Evolutionary conservation across 495 filamentous ascomycete genomes (phyloP), one percentile per base, ranked within the genome.

Genomic region (Letharia columbiana): DNA sequence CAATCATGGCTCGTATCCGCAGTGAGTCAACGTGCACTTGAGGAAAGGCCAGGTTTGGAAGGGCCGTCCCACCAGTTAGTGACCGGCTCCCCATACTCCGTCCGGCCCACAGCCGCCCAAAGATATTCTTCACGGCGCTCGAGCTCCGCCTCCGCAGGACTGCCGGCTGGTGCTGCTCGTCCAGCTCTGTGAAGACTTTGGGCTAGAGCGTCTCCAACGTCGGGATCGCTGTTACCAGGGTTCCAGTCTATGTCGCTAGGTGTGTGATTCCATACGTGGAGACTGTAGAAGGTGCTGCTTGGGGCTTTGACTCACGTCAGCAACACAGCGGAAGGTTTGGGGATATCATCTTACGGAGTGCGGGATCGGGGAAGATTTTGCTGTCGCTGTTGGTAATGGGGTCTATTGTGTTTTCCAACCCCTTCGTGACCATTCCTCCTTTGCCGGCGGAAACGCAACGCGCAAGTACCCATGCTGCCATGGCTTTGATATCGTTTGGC

Each of bases 391-490:
- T 15, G 52, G 31, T 33, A 2, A 56, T 56, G 4, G 52, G 0
- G 52, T 35, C 28, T 1, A 56, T 35, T 15, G 52, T 56, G 12
- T 56, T 56, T 6, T 18, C 20, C 31, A 56, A 18, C 2, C 52
- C 52, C 18, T 56, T 56, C 2, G 52, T 56, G 13, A 56, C 12
- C 52, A 56, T 56, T 56, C 52, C 52, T 56, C 52, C 52, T 56
- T 37, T 56, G 31, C 15, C 0, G 28, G 0, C 0, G 2, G 0
- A 1, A 7, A 23, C 12, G 31, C 52, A 56, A 17, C 6, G 2
- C 12, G 3, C 28, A 8, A 56, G 12, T 15, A 56, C 52, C 28
- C 15, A 35, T 8, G 13, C 4, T 11, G 52, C 52, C 52, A 56
- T 56, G 13, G 11, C 15, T 56, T 7, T 56, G 31, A 56, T 56